phyloP scores from a whole-genome alignment of 2,329 filamentous ascomycete genomes.

The Aspergillus sp. region DNA sequence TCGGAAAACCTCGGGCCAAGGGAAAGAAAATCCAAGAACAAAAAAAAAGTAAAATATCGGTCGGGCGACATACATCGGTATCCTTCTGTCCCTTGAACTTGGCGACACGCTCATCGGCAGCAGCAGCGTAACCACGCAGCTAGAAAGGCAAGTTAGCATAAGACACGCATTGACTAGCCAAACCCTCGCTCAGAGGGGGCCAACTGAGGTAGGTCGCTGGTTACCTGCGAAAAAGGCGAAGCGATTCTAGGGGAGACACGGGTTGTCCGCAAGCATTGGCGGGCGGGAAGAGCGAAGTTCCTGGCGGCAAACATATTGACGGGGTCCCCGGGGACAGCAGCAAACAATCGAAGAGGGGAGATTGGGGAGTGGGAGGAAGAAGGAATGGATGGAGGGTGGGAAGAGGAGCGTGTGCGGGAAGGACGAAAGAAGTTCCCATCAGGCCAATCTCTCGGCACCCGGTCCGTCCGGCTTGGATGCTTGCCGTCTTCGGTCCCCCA shows the following conservation, averaged over 20 bases:
- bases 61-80: constrained; percentile 66
- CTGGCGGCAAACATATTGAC: constrained; percentile 79
- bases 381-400: constrained; percentile 3
- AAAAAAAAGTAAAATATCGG: constrained; percentile 23
- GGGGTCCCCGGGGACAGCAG: constrained; percentile 23
- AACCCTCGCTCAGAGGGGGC: background rate
- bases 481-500: constrained; percentile 13
- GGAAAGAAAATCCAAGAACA: constrained; percentile 24
- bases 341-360: constrained; percentile 19
- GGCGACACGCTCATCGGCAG: constrained; percentile 70
- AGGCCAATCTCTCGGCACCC: constrained; percentile 18
- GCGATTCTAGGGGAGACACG: constrained; percentile 47
- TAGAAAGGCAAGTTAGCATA: constrained; percentile 27
- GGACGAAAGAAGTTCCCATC: constrained; percentile 11
- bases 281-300: constrained; percentile 71
- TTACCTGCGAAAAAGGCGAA: constrained; percentile 59
- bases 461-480: constrained; percentile 19
- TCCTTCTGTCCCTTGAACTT: constrained; percentile 92
- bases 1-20: constrained; percentile 27
- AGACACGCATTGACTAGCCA: constrained; percentile 10
- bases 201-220: constrained; percentile 22
- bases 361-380: constrained; percentile 23
- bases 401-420: constrained; percentile 24
- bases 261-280: constrained; percentile 74
- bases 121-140: constrained; percentile 61